These are phyloP conservation scores for Pisolithus marmoratus DNA, from an alignment of 768 basidiomycete species.

Conservation along the genomic window DNA sequence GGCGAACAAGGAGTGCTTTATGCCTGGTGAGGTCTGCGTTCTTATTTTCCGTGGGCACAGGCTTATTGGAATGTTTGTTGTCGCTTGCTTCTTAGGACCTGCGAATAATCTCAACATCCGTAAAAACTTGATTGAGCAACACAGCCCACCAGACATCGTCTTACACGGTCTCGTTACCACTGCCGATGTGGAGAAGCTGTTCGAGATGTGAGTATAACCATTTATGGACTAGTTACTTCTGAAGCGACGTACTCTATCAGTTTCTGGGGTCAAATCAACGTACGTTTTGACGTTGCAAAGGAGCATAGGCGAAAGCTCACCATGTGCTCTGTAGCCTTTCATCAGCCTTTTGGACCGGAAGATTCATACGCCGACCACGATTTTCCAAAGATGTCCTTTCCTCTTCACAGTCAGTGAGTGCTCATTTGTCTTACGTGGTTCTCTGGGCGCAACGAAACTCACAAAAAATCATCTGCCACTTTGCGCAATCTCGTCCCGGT, in stretches of 20 bases:
- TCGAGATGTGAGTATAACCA: conserved; percentile 59
- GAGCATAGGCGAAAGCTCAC: conserved; percentile 1
- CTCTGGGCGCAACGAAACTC: not conserved
- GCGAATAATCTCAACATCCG: conserved; percentile 67
- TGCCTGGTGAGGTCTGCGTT: conserved; percentile 49
- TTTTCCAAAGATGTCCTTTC: conserved; percentile 83
- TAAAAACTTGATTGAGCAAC: conserved; percentile 67
- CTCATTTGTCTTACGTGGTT: not conserved
- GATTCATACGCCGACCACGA: conserved; percentile 73
- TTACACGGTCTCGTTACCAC: conserved; percentile 75
- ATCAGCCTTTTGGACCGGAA: conserved; percentile 76
- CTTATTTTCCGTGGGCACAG: not conserved
- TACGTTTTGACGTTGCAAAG: conserved; percentile 28
- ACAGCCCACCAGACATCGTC: conserved; percentile 76
- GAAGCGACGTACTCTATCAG: conserved; percentile 32
- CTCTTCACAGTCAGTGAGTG: conserved; percentile 80
- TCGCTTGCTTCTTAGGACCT: conserved; percentile 40
- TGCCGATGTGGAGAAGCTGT: conserved; percentile 77
- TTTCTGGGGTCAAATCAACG: conserved; percentile 67
- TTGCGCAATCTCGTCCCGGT: conserved; percentile 82
- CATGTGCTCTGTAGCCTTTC: conserved; percentile 37
- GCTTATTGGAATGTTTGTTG: not conserved
- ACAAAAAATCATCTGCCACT: conserved; percentile 45
- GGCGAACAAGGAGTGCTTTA: conserved; percentile 75
- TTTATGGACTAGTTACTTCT: not conserved